Evolutionary conservation across 176 grass and related monocot genomes (phyloP).

Genomic region (Aegilops speltoides): DNA sequence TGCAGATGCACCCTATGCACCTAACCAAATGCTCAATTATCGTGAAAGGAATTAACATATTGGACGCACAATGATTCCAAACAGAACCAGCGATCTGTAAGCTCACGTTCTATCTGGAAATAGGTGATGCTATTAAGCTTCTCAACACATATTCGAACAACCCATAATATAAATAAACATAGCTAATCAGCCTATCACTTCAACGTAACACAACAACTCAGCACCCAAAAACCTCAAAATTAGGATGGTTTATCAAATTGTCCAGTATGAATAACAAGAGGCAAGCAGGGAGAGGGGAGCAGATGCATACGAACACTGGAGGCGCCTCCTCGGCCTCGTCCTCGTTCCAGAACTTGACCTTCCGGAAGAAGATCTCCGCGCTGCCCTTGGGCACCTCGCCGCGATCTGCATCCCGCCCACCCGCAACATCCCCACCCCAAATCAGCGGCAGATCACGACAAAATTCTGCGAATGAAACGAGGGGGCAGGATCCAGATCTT

Average conservation of each 20-base stretch:
- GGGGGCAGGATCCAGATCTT: slow-evolving; percentile 46
- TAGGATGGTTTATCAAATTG: background rate
- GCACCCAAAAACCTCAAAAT: background rate
- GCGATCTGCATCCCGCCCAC: slow-evolving; percentile 55
- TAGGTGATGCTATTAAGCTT: background rate
- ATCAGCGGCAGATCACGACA: background rate
- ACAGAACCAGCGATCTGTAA: background rate
- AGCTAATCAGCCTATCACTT: background rate
- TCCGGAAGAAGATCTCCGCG: slow-evolving; percentile 99
- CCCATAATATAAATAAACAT: background rate
- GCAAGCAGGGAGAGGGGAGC: background rate
- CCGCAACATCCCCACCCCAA: background rate
- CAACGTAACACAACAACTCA: background rate
- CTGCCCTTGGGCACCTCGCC: slow-evolving; percentile 96
- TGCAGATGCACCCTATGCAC: background rate
- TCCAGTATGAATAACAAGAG: background rate
- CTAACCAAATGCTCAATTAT: slow-evolving; percentile 7
- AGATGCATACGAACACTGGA: slow-evolving; percentile 84
- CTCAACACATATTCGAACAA: background rate
- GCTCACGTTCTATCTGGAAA: background rate
- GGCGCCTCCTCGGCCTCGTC: slow-evolving; percentile 98
- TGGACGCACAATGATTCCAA: background rate
- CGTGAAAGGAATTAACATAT: background rate
- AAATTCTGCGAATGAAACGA: background rate
- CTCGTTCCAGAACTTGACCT: slow-evolving; percentile 99